Base-by-base conservation (phyloP, 257 asterid genomes). In the Verbena officinalis region DNA sequence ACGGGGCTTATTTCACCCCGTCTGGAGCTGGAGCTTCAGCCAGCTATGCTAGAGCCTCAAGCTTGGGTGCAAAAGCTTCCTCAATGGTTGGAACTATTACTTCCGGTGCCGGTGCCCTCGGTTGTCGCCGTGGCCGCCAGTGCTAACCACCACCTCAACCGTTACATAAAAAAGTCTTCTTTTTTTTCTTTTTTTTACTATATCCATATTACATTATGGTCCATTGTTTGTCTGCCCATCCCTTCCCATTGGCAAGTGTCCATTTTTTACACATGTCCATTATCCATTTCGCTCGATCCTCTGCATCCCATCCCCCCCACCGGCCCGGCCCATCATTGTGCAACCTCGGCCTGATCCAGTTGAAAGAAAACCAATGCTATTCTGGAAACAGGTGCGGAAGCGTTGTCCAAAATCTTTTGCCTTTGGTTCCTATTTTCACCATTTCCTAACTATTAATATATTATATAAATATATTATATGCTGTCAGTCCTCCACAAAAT, bases 21-120 rank as follows among this genome's bases (percentile, higher is more conserved):
- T 91, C 98, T 1, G 98, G 98, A 40, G 95, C 95, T 12, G 95
- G 94, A 59, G 96, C 95, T 69, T 77, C 89, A 14, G 81, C 87
- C 55, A 86, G 87, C 84, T 91, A 91, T 40, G 96, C 98, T 16
- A 75, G 95, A 78, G 98, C 98, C 63, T 88, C 98, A 15, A 91
- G 98, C 73, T 73, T 86, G 50, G 93, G 94, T 13, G 96, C 98
- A 55, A 91, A 91, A 59, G 74, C 98, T 38, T 86, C 95, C 55
- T 72, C 91, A 52, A 80, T 88, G 91, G 85, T 91, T 0, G 86
- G 64, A 23, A 2, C 86, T 17, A 86, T 91, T 13, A 91, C 98
- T 50, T 72, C 84, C 7, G 84, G 88, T 42, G 86, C 98, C 7
- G 98, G 98, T 30, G 94, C 55, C 76, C 91, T 88, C 9, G 73